Conservation (phyloP, 2,329 filamentous ascomycete species). For the Diaporthe eres region DNA sequence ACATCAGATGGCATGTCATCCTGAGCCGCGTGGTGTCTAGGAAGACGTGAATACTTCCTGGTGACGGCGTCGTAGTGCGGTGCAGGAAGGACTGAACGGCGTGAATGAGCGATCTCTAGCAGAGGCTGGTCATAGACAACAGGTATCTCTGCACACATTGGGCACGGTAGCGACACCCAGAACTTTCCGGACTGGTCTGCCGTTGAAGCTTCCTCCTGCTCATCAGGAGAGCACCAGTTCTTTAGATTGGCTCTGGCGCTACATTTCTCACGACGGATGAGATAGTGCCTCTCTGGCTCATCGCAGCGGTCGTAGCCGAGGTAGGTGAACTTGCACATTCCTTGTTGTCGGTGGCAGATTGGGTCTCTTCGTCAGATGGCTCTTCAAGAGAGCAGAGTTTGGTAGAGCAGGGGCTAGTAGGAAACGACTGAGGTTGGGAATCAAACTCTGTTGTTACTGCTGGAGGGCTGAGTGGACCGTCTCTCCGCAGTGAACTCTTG, state of each 20-base stretch:
- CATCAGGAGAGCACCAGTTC: conserved; percentile 41
- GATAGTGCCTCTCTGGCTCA: conserved; percentile 42
- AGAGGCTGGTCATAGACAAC: conserved; percentile 42
- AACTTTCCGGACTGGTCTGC: conserved; percentile 31
- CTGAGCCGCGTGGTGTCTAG: conserved; percentile 28
- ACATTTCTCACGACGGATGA: conserved; percentile 42
- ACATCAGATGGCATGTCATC: conserved; percentile 30
- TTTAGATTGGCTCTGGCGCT: conserved; percentile 40
- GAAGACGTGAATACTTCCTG: conserved; percentile 36
- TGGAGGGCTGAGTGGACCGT: conserved; percentile 28
- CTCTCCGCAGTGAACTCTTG: conserved; percentile 35
- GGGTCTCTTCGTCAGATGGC: not conserved
- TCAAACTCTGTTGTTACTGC: conserved; percentile 29
- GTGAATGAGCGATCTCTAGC: conserved; percentile 42
- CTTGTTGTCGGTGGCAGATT: not conserved
- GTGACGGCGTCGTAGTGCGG: conserved; percentile 41
- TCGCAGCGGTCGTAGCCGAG: conserved; percentile 41
- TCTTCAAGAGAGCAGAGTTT: conserved; percentile 27
- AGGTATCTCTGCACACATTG: conserved; percentile 40
- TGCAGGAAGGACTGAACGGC: conserved; percentile 40
- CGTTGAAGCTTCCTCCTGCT: conserved; percentile 39
- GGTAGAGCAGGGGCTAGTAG: conserved; percentile 4
- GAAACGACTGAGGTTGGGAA: conserved; percentile 4
- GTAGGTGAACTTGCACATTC: conserved; percentile 43
- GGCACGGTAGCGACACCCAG: conserved; percentile 36